phyloP scores from a whole-genome alignment of 1,284 basidiomycete species.

The Ustilago curta region DNA sequence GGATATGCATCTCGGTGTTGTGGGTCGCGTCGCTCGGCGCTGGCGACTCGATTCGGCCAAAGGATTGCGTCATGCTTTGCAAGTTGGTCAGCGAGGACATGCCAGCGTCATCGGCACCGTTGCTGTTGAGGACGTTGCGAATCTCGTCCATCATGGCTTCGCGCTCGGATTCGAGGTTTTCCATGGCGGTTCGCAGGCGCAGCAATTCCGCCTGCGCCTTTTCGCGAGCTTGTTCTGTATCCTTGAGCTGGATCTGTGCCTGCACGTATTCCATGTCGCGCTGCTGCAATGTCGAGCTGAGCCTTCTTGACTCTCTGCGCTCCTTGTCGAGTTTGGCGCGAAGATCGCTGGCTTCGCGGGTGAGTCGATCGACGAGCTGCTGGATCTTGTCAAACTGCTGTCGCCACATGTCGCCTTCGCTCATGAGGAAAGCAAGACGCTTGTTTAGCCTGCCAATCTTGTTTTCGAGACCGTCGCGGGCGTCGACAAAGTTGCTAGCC shows the following conservation, averaged over 20 bases:
- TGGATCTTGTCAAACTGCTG: slow-evolving; percentile 91
- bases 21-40: slow-evolving; percentile 45
- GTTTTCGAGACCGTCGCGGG: slow-evolving; percentile 77
- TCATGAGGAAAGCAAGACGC: slow-evolving; percentile 90
- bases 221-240: slow-evolving; percentile 63
- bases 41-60: slow-evolving; percentile 32
- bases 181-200: slow-evolving; percentile 60
- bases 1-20: slow-evolving; percentile 56
- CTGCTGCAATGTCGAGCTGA: slow-evolving; percentile 72
- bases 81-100: slow-evolving; percentile 52
- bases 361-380: slow-evolving; percentile 85
- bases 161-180: slow-evolving; percentile 57
- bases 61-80: slow-evolving; percentile 39
- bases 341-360: slow-evolving; percentile 81
- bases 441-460: slow-evolving; percentile 74
- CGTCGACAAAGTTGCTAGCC: slow-evolving; percentile 90
- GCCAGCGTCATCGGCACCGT: slow-evolving; percentile 45
- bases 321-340: slow-evolving; percentile 86
- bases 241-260: slow-evolving; percentile 57
- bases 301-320: slow-evolving; percentile 82
- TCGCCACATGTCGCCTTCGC: slow-evolving; percentile 86
- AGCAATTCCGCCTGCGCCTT: slow-evolving; percentile 56
- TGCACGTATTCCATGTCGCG: slow-evolving; percentile 61
- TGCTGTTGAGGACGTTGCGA: slow-evolving; percentile 52
- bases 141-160: slow-evolving; percentile 68